Percentiles rank a stretch among this genome's conserved stretches.
Conservation (phyloP, 179 eudicot genomes). For the Actinidia polygama region DNA sequence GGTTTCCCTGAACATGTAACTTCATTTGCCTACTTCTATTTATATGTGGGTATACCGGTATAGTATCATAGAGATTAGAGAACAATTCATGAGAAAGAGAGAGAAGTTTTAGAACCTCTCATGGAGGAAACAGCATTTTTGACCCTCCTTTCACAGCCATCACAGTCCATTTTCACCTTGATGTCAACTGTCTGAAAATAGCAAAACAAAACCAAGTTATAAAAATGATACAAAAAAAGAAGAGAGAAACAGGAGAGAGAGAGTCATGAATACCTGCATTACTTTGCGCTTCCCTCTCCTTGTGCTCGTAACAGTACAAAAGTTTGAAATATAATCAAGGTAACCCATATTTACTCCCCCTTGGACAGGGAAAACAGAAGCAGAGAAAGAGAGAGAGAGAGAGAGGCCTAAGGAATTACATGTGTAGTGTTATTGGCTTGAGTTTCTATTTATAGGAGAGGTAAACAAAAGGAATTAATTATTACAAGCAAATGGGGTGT, state of each 20-base stretch:
- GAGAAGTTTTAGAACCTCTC: conserved; percentile 39
- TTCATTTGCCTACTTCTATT: too few species aligned
- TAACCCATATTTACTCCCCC: conserved; percentile 46
- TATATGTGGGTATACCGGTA: too few species aligned
- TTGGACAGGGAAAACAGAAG: background rate
- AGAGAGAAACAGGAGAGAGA: background rate
- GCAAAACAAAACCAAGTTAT: background rate
- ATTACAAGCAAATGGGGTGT: background rate
- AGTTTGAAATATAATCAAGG: conserved; percentile 50
- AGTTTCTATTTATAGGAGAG: background rate
- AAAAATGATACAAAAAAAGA: background rate
- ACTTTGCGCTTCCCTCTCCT: conserved; percentile 55
- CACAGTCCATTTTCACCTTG: conserved; percentile 70
- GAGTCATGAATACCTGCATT: conserved; percentile 40
- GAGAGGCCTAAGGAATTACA: background rate
- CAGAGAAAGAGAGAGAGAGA: background rate
- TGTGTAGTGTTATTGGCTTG: background rate
- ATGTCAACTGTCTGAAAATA: conserved; percentile 33
- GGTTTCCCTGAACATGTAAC: too few species aligned
- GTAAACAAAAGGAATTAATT: background rate
- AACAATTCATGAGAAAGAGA: background rate
- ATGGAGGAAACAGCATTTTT: conserved; percentile 49
- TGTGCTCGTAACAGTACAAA: conserved; percentile 47
- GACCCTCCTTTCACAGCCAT: conserved; percentile 64
- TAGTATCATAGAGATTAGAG: background rate